These are phyloP conservation scores for Rhamnella rubrinervis DNA, from an alignment of 331 rosid genomes.

Conservation along the genomic window DNA sequence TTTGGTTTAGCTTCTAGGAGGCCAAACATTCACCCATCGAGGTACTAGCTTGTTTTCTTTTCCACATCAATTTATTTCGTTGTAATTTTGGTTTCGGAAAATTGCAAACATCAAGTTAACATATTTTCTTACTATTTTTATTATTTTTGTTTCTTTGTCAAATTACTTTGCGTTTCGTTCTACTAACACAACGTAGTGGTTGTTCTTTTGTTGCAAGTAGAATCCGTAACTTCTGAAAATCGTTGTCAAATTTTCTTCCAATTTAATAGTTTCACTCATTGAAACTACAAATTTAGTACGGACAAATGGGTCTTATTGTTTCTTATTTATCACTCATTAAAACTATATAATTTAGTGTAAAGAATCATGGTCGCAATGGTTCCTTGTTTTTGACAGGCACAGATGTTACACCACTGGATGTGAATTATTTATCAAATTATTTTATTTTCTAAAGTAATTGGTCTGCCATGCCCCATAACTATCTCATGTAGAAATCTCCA, in stretches of 20 bases:
- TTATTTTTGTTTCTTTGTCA: background rate
- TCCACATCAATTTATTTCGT: background rate
- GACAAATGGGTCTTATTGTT: background rate
- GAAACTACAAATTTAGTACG: too few relatives aligned
- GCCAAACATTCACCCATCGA: slow-evolving; percentile 60
- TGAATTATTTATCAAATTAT: too few relatives aligned
- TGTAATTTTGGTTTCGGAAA: background rate
- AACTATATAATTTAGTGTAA: background rate
- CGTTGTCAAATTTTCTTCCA: background rate
- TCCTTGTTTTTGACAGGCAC: too few relatives aligned
- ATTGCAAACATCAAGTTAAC: slow-evolving; percentile 17
- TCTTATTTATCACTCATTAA: background rate
- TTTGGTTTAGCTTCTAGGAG: slow-evolving; percentile 36
- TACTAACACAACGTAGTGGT: background rate
- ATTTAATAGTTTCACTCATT: background rate
- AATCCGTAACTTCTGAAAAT: background rate
- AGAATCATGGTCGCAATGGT: background rate
- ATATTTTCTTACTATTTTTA: background rate
- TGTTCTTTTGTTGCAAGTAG: background rate
- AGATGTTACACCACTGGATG: too few relatives aligned
- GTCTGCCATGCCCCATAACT: too few relatives aligned
- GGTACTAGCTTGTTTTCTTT: slow-evolving; percentile 37
- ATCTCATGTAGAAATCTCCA: background rate
- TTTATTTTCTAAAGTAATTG: too few relatives aligned
- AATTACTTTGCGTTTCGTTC: background rate